Conservation (phyloP, 768 basidiomycete genomes). For the Phaffia australis region DNA sequence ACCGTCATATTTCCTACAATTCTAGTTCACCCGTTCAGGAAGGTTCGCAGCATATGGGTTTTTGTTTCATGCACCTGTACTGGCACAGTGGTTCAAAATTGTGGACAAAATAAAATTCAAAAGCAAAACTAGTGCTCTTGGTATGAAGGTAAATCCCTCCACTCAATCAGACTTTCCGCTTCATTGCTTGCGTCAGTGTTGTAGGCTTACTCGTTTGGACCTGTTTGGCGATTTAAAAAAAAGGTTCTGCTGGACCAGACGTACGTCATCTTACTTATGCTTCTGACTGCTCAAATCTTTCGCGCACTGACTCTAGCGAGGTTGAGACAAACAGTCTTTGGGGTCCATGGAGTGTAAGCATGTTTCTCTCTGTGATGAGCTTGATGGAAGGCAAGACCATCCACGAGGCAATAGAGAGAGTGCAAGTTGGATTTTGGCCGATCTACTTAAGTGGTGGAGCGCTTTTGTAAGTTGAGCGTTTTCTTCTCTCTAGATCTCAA, state of each 20-base stretch:
- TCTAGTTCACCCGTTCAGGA: constrained; percentile 15
- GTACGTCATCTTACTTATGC: no score
- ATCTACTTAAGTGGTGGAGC: constrained; percentile 14
- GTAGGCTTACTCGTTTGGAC: no score
- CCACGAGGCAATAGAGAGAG: constrained; percentile 15
- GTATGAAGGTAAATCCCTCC: constrained; percentile 14
- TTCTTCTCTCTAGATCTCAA: no score
- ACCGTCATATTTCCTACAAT: not conserved
- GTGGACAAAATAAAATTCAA: constrained; percentile 20
- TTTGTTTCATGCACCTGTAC: constrained; percentile 17
- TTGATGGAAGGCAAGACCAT: constrained; percentile 15
- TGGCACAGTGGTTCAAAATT: constrained; percentile 23
- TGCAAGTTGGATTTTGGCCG: constrained; percentile 18
- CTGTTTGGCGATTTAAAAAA: no score
- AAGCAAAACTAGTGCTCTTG: not conserved
- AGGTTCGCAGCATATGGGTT: constrained; percentile 22
- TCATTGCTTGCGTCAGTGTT: not conserved
- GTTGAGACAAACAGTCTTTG: not conserved
- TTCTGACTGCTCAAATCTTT: no score
- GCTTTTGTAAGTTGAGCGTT: constrained; percentile 3
- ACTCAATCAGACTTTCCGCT: not conserved
- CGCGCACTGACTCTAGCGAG: no score
- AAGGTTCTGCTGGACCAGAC: no score
- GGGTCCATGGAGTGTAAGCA: not conserved
- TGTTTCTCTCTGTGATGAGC: constrained; percentile 19